A percentile compares a stretch with the other conserved stretches of the same genome.
Conservation (phyloP, 1,139 yeast species). For the Hyphopichia wangnamkhiaoensis region DNA sequence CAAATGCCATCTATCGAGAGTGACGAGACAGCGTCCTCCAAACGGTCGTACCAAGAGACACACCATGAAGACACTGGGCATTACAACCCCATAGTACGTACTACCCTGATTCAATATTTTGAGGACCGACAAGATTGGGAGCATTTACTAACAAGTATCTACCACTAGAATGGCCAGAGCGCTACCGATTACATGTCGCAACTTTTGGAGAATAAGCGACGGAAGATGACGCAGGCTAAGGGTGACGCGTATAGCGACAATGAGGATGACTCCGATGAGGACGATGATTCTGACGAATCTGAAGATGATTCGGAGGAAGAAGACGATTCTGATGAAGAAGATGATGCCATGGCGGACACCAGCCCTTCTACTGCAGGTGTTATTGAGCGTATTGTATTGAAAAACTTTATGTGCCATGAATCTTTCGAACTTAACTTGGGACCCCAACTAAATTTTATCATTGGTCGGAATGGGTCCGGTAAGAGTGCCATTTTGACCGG, state of each 20-base stretch:
- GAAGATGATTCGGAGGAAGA: slow-evolving; percentile 4
- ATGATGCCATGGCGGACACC: slow-evolving; percentile 6
- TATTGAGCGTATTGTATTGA: slow-evolving; percentile 56
- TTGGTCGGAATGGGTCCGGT: slow-evolving; percentile 95
- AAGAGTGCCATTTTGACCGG: slow-evolving; percentile 93
- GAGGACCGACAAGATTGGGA: too few species aligned
- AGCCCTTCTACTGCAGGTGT: slow-evolving; percentile 52
- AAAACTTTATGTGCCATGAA: slow-evolving; percentile 83
- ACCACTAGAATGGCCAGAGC: slow-evolving; percentile 12
- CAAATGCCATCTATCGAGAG: too few species aligned
- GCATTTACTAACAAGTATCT: too few species aligned
- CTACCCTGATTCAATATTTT: too few species aligned
- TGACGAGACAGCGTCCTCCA: too few species aligned
- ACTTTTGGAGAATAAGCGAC: slow-evolving; percentile 14
- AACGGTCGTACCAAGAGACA: too few species aligned
- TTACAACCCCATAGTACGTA: slow-evolving; percentile 1
- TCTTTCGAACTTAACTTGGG: slow-evolving; percentile 76
- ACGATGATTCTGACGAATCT: neutral
- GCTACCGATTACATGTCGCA: slow-evolving; percentile 17
- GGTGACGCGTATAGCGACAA: slow-evolving; percentile 5
- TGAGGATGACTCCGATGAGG: slow-evolving; percentile 7
- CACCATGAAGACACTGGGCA: neutral
- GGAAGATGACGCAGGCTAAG: slow-evolving; percentile 9
- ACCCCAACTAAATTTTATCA: slow-evolving; percentile 84
- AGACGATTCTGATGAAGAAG: slow-evolving; percentile 7